Conservation (phyloP, 1,284 basidiomycete genomes). For the Athelia psychrophila region DNA sequence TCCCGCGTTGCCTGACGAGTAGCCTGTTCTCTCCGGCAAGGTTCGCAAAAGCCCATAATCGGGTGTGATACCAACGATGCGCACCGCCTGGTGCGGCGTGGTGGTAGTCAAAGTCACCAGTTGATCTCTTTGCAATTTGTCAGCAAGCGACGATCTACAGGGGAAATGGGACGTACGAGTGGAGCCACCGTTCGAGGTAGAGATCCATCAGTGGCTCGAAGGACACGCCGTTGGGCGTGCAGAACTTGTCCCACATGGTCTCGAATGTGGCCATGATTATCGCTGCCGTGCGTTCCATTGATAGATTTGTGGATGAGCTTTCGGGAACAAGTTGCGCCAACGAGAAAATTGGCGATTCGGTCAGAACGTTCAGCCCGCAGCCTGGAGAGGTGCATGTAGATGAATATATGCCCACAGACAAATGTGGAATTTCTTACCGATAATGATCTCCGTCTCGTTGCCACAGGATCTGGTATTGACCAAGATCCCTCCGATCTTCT, state of each 20-base stretch:
- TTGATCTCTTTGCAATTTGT: conserved; percentile 62
- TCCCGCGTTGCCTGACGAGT: conserved; percentile 26
- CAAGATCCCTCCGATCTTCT: conserved; percentile 88
- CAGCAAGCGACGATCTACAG: neutral
- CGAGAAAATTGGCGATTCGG: conserved; percentile 81
- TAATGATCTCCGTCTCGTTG: conserved; percentile 72
- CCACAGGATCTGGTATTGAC: conserved; percentile 85
- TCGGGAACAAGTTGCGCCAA: conserved; percentile 65
- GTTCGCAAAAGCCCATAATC: conserved; percentile 90
- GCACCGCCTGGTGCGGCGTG: conserved; percentile 65
- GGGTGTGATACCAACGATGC: conserved; percentile 84
- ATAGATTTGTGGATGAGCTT: conserved; percentile 38
- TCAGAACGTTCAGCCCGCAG: conserved; percentile 88
- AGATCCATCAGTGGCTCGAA: conserved; percentile 78
- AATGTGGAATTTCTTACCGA: conserved; percentile 49
- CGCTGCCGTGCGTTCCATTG: conserved; percentile 76
- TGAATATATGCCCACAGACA: conserved; percentile 1
- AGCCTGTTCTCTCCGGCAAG: conserved; percentile 51
- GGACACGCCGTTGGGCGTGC: conserved; percentile 51
- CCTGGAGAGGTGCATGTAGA: conserved; percentile 45
- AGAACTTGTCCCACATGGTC: conserved; percentile 73
- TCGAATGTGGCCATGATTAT: conserved; percentile 81
- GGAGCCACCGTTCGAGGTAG: conserved; percentile 84
- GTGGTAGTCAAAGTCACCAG: conserved; percentile 79
- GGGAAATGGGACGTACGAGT: conserved; percentile 63